Evolutionary conservation across 768 basidiomycete genomes (phyloP), one percentile per base, ranked within the genome.

Genomic region (Strobilomyces confusus): DNA sequence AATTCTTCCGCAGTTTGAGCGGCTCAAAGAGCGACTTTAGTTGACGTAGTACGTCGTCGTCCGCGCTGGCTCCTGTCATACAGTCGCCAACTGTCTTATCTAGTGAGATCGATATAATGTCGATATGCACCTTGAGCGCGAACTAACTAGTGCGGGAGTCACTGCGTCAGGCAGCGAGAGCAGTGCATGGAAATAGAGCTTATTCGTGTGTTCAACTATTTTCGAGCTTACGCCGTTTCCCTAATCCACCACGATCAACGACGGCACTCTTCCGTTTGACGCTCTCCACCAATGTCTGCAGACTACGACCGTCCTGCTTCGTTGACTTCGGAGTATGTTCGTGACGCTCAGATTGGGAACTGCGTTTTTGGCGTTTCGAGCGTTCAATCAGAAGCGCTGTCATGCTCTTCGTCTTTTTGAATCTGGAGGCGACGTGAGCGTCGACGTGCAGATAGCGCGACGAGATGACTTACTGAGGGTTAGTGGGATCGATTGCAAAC

Each of bases 401-500:
- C 41, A 43, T 43, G 41, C 41, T 43, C 14, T 43, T 43, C 4
- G 41, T 43, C 41, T 43, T 43, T 26, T 43, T 43, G 9, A 43
- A 43, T 26, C 41, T 43, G 15, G 20, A 47, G 17, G 30, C 17
- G 7, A 26, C 13, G 33, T 26, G 4, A 20, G 9, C 11, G 17
- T 19, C 1, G 14, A 17, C n/a, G 11, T 14, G 20, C 33, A 44
- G 29, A 32, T 22, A 14, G 9, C 9, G 12, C 20, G 43, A 32
- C 36, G 15, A 52, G 29, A 22, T 0, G 17, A 78, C 93, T 58
- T 65, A 97, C 95, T 86, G 90, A 67, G 95, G 93, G 72, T 98
- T 90, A 49, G 83, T 89, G 19, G 97, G 95, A 69, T 99, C 97
- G 59, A 99, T 94, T 0, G 95, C 95, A 59, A 91, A 98, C 30